Conservation (phyloP, 148 eudicot genomes). For the Chenopodium berlandieri region DNA sequence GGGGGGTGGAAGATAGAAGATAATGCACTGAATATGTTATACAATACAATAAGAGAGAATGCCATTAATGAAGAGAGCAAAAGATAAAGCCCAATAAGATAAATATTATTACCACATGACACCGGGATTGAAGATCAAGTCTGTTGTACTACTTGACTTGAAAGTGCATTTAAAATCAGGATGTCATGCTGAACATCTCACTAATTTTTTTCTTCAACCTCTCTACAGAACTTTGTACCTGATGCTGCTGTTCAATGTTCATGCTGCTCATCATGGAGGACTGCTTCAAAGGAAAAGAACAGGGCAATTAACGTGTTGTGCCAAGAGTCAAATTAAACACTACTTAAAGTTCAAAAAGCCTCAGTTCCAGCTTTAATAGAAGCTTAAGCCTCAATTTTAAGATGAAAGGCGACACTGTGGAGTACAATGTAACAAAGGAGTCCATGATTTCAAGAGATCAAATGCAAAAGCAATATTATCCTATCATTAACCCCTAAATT, state of each 20-base stretch:
- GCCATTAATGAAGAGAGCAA: not conserved
- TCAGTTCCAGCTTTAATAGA: not conserved
- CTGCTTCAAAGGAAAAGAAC: constrained; percentile 37
- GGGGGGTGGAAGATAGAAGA: not conserved
- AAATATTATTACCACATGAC: not conserved
- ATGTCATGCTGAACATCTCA: constrained; percentile 17
- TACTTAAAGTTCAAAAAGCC: not conserved
- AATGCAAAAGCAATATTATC: not conserved
- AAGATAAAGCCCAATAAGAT: not conserved
- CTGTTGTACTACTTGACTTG: not conserved
- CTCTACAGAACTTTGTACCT: constrained; percentile 42
- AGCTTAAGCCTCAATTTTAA: not conserved
- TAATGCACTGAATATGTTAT: not conserved
- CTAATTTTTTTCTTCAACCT: constrained; percentile 31
- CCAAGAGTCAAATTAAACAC: not conserved
- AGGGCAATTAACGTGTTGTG: constrained; percentile 13
- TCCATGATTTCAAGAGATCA: not conserved
- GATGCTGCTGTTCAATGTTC: constrained; percentile 57
- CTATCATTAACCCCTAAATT: not conserved
- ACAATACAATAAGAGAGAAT: not conserved
- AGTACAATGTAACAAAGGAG: not conserved
- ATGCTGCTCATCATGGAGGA: constrained; percentile 42
- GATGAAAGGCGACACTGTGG: not conserved
- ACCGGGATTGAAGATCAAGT: not conserved
- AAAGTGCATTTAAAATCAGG: not conserved